These are phyloP conservation scores for Dactylonectria estremocensis DNA, from an alignment of 2,329 filamentous ascomycete genomes.

Conservation along the genomic window DNA sequence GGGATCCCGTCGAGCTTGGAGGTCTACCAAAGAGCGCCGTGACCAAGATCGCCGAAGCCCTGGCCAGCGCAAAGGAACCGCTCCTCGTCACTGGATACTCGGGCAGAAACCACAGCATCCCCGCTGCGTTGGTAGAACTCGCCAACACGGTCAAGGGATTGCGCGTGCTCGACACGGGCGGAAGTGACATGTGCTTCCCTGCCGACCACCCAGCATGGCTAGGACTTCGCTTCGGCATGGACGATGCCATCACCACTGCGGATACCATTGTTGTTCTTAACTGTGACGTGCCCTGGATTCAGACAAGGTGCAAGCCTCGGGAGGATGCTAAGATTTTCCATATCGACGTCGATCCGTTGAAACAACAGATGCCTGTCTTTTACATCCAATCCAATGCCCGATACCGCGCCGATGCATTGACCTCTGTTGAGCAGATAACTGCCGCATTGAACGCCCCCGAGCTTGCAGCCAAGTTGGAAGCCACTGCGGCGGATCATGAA, in stretches of 20 bases:
- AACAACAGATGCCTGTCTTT: constrained; percentile 81
- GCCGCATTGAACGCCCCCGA: constrained; percentile 68
- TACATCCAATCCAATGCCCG: constrained; percentile 78
- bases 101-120: constrained; percentile 77
- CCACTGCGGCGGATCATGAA: constrained; percentile 40
- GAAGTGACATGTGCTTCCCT: constrained; percentile 87
- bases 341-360: constrained; percentile 76
- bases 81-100: constrained; percentile 80
- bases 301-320: constrained; percentile 76
- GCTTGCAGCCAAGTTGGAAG: constrained; percentile 57
- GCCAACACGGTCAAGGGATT: constrained; percentile 78
- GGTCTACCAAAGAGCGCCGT: constrained; percentile 69
- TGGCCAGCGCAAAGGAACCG: constrained; percentile 76
- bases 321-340: constrained; percentile 72
- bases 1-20: constrained; percentile 79
- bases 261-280: constrained; percentile 90
- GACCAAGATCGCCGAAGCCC: constrained; percentile 71
- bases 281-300: constrained; percentile 94
- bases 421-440: constrained; percentile 79
- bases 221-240: constrained; percentile 81
- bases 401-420: constrained; percentile 76
- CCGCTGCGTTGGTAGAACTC: constrained; percentile 74
- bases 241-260: constrained; percentile 80
- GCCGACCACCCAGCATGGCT: constrained; percentile 78
- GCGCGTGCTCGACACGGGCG: constrained; percentile 81